These are phyloP conservation scores for Kazachstania sp. DNA, from an alignment of 1,139 yeast genomes.

Conservation along the genomic window DNA sequence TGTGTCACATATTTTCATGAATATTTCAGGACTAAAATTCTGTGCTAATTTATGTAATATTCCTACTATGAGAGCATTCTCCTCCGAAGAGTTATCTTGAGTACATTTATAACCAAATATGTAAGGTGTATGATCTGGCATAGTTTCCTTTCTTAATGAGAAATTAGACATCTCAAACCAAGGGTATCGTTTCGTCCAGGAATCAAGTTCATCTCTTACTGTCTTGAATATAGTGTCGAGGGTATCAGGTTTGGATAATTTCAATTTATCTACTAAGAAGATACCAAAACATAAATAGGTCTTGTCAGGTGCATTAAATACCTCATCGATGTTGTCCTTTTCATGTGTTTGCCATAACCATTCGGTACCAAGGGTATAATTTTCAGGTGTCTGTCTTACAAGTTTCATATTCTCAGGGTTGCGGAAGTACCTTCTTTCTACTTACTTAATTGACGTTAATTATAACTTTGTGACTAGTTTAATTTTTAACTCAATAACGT, in stretches of 20 bases:
- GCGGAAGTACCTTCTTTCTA: no score
- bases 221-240: conserved; percentile 17
- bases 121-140: conserved; percentile 9
- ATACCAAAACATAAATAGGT: conserved; percentile 25
- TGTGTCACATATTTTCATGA: conserved; percentile 43
- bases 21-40: conserved; percentile 31
- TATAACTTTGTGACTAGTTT: no score
- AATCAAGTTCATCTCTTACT: conserved; percentile 28
- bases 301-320: conserved; percentile 17
- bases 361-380: conserved; percentile 6
- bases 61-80: conserved; percentile 31
- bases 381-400: conserved; percentile 3
- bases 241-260: not conserved
- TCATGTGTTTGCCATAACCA: conserved; percentile 24
- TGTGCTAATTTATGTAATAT: conserved; percentile 34
- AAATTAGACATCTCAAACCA: conserved; percentile 34
- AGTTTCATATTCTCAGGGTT: not conserved
- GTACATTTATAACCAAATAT: conserved; percentile 24
- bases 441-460: no score
- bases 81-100: conserved; percentile 22
- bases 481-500: no score
- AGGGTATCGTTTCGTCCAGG: conserved; percentile 38
- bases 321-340: conserved; percentile 11
- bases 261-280: conserved; percentile 20
- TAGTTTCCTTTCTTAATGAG: conserved; percentile 6